Conservation (phyloP, 805 yeast species). For the Debaryomyces maramus region DNA sequence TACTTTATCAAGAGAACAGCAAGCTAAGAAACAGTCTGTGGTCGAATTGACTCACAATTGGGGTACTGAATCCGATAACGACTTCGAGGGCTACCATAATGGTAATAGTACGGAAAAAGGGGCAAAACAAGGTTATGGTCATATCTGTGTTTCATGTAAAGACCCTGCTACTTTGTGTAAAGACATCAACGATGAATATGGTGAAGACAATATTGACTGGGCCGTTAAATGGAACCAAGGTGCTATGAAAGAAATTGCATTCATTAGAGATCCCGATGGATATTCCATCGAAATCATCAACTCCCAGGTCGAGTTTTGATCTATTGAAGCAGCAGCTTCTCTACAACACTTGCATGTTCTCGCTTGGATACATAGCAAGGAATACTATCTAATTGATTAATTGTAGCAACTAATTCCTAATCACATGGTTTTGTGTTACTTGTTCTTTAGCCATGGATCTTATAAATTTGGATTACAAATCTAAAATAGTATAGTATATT, state of each 20-base stretch:
- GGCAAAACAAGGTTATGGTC: constrained; percentile 81
- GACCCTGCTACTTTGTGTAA: constrained; percentile 60
- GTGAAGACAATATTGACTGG: constrained; percentile 49
- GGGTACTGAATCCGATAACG: constrained; percentile 84
- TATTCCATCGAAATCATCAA: constrained; percentile 77
- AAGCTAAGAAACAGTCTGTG: constrained; percentile 59
- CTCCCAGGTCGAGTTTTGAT: no score
- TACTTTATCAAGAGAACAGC: constrained; percentile 22
- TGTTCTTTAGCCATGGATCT: no score
- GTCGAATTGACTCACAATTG: constrained; percentile 92
- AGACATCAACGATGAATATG: constrained; percentile 47
- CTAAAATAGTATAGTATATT: neutral
- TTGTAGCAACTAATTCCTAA: no score
- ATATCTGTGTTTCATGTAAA: constrained; percentile 70
- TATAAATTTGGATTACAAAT: no score
- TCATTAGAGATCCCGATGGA: constrained; percentile 86
- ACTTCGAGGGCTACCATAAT: constrained; percentile 72
- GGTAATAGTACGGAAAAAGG: constrained; percentile 62
- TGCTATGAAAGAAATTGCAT: constrained; percentile 60
- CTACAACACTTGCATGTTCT: no score
- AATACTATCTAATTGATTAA: no score
- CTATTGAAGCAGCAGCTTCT: no score
- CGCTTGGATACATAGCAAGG: no score
- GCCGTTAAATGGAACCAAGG: constrained; percentile 57
- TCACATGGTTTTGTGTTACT: no score